Evolutionary conservation across 1,284 basidiomycete species (phyloP), one percentile per base, ranked within the genome.

Genomic region (Bondarzewia mesenterica): DNA sequence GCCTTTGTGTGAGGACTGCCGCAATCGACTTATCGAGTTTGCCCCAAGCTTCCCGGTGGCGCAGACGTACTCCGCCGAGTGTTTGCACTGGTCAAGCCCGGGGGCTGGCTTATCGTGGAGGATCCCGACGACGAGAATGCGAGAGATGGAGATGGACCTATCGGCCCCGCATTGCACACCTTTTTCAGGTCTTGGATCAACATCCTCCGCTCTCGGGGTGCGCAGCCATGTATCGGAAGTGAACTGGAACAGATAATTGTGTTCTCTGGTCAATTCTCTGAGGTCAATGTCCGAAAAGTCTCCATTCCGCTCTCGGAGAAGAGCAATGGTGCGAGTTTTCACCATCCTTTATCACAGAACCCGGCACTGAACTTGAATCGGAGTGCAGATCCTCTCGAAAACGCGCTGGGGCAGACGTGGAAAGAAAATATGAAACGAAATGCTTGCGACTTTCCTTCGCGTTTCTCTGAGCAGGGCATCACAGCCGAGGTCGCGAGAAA

Each of bases 61-160:
- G 44, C 42, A 16, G 44, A 42, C 2, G 41, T 47, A 16, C 44
- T 49, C 0, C 40, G 36, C 7, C 47, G 51, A 5, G 40, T 37
- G 7, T 26, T 46, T 18, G 18, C 15, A 4, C 47, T 52, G 29
- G 26, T 52, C n/a, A 49, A 47, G 41, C 51, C 51, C 3, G 51
- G 48, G n/a, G 51, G 51, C 6, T 49, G 47, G 44, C 48, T 52
- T 7, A 16, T 52, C 15, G 25, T 52, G 15, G 50, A 52, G 40
- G 50, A 52, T n/a, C 47, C 50, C 5, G 50, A 52, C 44, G 44
- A 49, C 39, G 42, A 42, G 37, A 10, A 42, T 18, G 46, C 42
- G 41, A 20, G 38, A n/a, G 49, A 50, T 22, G 25, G 39, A 12
- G 51, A 42, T 7, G 26, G 37, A 6, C 29, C 39, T 7, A 43